phyloP scores from a whole-genome alignment of 2,329 filamentous ascomycete species.

The Penicillium sp. region DNA sequence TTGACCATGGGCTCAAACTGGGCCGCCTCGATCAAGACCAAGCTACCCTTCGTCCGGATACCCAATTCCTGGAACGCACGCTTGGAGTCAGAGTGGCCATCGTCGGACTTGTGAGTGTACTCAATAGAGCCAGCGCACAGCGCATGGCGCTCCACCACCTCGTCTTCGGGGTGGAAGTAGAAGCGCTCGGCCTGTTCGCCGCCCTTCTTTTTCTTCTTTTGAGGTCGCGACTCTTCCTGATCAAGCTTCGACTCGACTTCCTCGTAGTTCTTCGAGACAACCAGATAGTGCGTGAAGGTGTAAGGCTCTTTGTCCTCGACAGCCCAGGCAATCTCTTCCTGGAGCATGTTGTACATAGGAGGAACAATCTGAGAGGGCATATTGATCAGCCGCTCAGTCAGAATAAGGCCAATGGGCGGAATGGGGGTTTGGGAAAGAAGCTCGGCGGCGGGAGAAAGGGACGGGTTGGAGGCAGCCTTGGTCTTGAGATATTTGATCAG shows the following conservation, averaged over 20 bases:
- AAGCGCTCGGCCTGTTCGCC: constrained; percentile 59
- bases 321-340: constrained; percentile 86
- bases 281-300: constrained; percentile 86
- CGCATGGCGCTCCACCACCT: constrained; percentile 77
- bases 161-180: constrained; percentile 96
- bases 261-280: constrained; percentile 87
- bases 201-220: constrained; percentile 65
- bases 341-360: constrained; percentile 90
- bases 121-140: constrained; percentile 68
- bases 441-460: constrained; percentile 57
- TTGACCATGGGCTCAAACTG: constrained; percentile 76
- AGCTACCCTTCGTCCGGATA: constrained; percentile 76
- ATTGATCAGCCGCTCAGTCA: constrained; percentile 95
- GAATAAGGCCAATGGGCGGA: constrained; percentile 72
- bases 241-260: constrained; percentile 83
- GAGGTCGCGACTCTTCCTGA: constrained; percentile 59
- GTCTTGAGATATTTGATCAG: constrained; percentile 68
- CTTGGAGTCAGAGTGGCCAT: constrained; percentile 84
- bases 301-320: constrained; percentile 90
- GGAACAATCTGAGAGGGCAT: constrained; percentile 91
- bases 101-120: constrained; percentile 74
- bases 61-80: constrained; percentile 92
- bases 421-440: constrained; percentile 56
- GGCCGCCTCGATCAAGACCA: constrained; percentile 79
- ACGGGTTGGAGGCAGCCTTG: constrained; percentile 53